Conservation (phyloP, 345 rosid species). For the Eucalyptus erythrocorys region DNA sequence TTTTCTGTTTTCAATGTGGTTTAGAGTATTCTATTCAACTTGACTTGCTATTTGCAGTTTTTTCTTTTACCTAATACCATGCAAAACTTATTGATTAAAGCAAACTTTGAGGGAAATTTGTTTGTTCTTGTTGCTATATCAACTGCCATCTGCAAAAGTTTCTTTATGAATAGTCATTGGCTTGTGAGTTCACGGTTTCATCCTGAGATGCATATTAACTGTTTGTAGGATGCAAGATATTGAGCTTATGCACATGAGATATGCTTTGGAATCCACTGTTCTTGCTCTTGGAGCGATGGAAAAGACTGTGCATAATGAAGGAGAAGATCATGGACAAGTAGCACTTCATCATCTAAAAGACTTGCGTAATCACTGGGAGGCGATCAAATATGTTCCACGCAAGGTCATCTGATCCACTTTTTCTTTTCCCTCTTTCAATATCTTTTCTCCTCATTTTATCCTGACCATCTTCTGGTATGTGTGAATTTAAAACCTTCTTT, state of each 20-base stretch:
- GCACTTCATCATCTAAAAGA: constrained; percentile 69
- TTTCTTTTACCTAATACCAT: neutral
- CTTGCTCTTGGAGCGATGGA: constrained; percentile 71
- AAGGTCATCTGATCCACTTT: constrained; percentile 34
- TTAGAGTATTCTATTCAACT: neutral
- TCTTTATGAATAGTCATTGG: neutral
- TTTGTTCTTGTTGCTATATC: neutral
- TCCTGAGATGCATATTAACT: neutral
- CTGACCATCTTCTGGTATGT: neutral
- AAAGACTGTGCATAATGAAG: constrained; percentile 34
- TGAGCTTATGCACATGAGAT: constrained; percentile 95
- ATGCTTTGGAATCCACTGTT: constrained; percentile 79
- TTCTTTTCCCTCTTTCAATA: neutral
- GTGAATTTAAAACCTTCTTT: neutral
- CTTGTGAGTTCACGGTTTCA: neutral
- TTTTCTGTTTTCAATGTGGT: neutral
- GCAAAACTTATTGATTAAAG: neutral
- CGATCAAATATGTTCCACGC: constrained; percentile 69
- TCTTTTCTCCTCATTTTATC: neutral
- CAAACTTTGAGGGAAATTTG: neutral
- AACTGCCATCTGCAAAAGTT: neutral
- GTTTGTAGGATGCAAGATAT: constrained; percentile 74
- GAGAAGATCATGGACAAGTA: constrained; percentile 27
- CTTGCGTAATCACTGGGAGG: constrained; percentile 64
- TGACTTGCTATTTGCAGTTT: neutral